Evolutionary conservation across 805 yeast species (phyloP).

Genomic region (Schwanniomyces sp.): DNA sequence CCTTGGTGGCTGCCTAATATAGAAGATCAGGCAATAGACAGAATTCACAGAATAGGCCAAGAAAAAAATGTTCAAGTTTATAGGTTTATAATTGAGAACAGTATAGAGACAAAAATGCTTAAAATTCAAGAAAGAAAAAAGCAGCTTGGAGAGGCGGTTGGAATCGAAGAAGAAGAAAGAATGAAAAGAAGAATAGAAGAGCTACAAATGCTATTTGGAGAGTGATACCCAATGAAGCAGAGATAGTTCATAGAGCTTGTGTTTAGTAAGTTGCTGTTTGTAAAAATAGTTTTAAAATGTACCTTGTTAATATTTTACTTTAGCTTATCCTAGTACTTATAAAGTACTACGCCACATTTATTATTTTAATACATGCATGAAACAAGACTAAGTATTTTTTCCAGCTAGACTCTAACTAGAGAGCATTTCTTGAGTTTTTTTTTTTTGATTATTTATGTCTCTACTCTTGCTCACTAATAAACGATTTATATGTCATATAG

Average conservation of each 20-base stretch:
- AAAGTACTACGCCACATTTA: neutral
- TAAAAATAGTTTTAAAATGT: too few relatives aligned
- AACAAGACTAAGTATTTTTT: too few relatives aligned
- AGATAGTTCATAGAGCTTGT: neutral
- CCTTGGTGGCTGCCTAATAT: conserved; percentile 97
- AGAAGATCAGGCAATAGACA: conserved; percentile 88
- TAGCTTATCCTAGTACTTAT: too few relatives aligned
- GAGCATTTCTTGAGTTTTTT: too few relatives aligned
- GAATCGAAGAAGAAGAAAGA: conserved; percentile 72
- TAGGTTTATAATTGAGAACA: conserved; percentile 76
- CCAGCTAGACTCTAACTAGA: too few relatives aligned
- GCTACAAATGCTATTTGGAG: conserved; percentile 64
- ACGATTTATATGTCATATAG: too few relatives aligned
- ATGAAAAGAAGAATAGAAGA: conserved; percentile 70
- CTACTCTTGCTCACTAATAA: too few relatives aligned
- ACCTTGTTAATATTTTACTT: too few relatives aligned
- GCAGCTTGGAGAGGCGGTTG: conserved; percentile 77
- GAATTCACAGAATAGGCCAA: conserved; percentile 92
- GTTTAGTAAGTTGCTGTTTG: too few relatives aligned
- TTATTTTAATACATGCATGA: neutral
- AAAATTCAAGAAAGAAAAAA: conserved; percentile 82
- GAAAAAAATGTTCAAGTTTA: conserved; percentile 65
- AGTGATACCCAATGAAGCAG: conserved; percentile 9
- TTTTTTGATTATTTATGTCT: too few relatives aligned
- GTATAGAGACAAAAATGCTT: conserved; percentile 87